These are phyloP conservation scores for Casuarina cunninghamiana DNA, from an alignment of 306 rosid genomes.

Conservation along the genomic window DNA sequence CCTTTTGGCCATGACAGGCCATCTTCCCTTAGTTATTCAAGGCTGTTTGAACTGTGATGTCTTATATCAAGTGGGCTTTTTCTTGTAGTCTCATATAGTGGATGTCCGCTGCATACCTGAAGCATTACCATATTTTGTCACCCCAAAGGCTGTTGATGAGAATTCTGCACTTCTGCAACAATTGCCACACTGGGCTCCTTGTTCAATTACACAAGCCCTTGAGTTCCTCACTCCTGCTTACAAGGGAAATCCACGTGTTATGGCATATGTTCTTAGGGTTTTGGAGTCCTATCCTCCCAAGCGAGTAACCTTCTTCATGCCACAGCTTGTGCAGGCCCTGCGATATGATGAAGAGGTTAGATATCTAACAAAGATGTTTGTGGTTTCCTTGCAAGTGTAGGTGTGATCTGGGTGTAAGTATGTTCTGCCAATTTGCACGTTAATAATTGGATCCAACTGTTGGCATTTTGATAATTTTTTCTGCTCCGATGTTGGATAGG, in stretches of 20 bases:
- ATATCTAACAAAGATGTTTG: constrained; percentile 28
- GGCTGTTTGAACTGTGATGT: constrained; percentile 26
- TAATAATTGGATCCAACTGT: neutral
- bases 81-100: constrained; percentile 71
- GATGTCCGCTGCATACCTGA: constrained; percentile 87
- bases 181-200: constrained; percentile 99
- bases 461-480: neutral
- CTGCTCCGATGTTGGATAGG: no score
- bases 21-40: constrained; percentile 13
- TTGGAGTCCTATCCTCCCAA: constrained; percentile 97
- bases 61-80: constrained; percentile 21
- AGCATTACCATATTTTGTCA: constrained; percentile 93
- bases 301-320: constrained; percentile 93
- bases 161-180: constrained; percentile 91
- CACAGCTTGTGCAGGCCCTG: constrained; percentile 94
- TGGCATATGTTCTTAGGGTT: constrained; percentile 97
- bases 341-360: constrained; percentile 94
- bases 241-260: constrained; percentile 96
- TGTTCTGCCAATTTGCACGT: neutral
- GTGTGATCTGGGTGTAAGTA: neutral
- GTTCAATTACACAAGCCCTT: constrained; percentile 94
- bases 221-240: constrained; percentile 94
- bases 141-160: constrained; percentile 90
- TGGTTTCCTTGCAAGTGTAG: constrained; percentile 11
- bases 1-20: constrained; percentile 10